These are phyloP conservation scores for Phytopythium helicoides DNA, from an alignment of 352 stramenopile species.

Conservation along the genomic window DNA sequence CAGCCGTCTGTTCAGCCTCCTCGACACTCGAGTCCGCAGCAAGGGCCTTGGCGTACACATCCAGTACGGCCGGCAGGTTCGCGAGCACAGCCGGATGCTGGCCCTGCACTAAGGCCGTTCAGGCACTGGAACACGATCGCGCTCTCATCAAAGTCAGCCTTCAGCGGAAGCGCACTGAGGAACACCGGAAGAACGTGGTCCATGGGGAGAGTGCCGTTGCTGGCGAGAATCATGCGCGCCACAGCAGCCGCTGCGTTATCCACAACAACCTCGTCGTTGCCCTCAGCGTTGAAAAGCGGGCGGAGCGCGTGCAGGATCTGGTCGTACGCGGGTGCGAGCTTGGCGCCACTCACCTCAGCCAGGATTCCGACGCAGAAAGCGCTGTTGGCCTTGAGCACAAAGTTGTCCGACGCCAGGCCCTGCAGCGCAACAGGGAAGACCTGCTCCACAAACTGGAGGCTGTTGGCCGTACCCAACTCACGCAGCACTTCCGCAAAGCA, in stretches of 20 bases:
- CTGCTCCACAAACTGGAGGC: constrained; percentile 83
- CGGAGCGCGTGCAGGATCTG: constrained; percentile 90
- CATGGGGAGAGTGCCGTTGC: constrained; percentile 77
- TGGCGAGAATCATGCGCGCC: constrained; percentile 91
- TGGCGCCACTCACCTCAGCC: constrained; percentile 75
- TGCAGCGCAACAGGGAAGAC: constrained; percentile 92
- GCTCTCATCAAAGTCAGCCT: constrained; percentile 97
- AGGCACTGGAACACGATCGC: constrained; percentile 94
- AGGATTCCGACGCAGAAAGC: constrained; percentile 94
- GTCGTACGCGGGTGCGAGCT: constrained; percentile 85
- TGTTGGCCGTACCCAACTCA: constrained; percentile 71
- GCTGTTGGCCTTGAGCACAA: constrained; percentile 93
- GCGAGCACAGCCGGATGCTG: constrained; percentile 81
- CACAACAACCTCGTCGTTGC: constrained; percentile 84
- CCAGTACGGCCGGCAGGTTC: constrained; percentile 69
- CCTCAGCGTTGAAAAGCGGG: constrained; percentile 88
- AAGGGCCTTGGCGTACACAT: constrained; percentile 81
- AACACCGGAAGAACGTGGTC: constrained; percentile 94
- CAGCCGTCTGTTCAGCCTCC: constrained; percentile 70
- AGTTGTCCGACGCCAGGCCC: constrained; percentile 89
- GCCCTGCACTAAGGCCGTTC: constrained; percentile 89
- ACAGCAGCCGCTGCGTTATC: constrained; percentile 95
- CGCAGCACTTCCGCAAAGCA: constrained; percentile 95
- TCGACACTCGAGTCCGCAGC: constrained; percentile 57
- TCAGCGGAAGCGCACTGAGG: constrained; percentile 92